Conservation (phyloP, 768 basidiomycete species). For the Termitomyces bulborhizus region DNA sequence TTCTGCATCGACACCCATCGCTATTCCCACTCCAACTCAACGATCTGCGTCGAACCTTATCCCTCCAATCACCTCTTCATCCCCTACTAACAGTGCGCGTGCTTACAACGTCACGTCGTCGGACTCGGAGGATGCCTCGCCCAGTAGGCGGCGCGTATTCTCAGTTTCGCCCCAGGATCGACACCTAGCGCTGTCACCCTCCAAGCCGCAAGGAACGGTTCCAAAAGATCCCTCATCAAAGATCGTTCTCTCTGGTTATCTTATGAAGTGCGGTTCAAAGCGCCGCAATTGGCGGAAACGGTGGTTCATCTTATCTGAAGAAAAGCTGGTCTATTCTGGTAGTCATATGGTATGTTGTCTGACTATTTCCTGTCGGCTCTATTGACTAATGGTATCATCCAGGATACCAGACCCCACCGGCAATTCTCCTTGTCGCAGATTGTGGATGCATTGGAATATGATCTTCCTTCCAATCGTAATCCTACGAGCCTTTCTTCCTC, state of each 20-base stretch:
- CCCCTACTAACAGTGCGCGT: slow-evolving; percentile 36
- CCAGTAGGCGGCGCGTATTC: slow-evolving; percentile 34
- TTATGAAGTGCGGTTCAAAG: slow-evolving; percentile 95
- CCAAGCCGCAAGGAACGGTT: slow-evolving; percentile 26
- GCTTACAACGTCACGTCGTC: slow-evolving; percentile 60
- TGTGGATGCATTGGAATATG: slow-evolving; percentile 88
- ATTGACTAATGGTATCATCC: slow-evolving; percentile 6
- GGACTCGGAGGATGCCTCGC: slow-evolving; percentile 70
- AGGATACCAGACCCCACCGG: slow-evolving; percentile 90
- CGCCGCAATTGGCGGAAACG: slow-evolving; percentile 94
- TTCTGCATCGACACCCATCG: slow-evolving; percentile 46
- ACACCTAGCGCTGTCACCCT: slow-evolving; percentile 36
- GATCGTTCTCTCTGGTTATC: slow-evolving; percentile 80
- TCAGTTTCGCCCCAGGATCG: slow-evolving; percentile 41
- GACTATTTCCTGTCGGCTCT: not conserved
- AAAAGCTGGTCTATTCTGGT: slow-evolving; percentile 80
- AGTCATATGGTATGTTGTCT: slow-evolving; percentile 84
- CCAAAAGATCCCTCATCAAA: slow-evolving; percentile 58
- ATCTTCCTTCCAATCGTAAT: slow-evolving; percentile 51
- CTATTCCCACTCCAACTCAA: slow-evolving; percentile 35
- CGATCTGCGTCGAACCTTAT: slow-evolving; percentile 21
- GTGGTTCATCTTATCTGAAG: slow-evolving; percentile 92
- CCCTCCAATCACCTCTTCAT: slow-evolving; percentile 40
- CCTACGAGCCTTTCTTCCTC: slow-evolving; percentile 29
- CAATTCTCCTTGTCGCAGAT: slow-evolving; percentile 81